Percentiles rank a stretch among this genome's conserved stretches.
phyloP scores from a whole-genome alignment of 805 yeast species.

The Zygosaccharomyces bisporus region DNA sequence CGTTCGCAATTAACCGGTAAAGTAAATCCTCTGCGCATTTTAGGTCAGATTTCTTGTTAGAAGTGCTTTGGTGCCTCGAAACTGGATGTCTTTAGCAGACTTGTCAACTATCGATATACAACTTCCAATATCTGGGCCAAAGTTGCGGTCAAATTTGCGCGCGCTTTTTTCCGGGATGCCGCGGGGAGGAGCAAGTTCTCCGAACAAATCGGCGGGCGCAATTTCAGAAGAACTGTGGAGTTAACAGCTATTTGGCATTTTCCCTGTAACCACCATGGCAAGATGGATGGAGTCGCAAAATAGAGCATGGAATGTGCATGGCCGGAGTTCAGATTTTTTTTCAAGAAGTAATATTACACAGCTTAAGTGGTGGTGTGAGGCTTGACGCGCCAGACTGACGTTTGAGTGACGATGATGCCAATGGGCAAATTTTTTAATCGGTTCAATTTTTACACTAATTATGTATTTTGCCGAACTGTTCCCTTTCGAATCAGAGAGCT shows the following conservation, averaged over 20 bases:
- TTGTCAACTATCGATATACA: neutral
- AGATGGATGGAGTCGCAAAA: neutral
- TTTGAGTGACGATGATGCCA: neutral
- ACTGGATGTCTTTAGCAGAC: neutral
- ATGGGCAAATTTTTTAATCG: neutral
- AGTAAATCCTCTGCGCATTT: neutral
- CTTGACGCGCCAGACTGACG: neutral
- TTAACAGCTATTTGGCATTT: neutral
- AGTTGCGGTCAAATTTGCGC: conserved; percentile 3
- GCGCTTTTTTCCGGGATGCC: conserved; percentile 3
- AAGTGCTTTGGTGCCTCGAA: neutral
- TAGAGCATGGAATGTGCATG: neutral
- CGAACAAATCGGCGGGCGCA: neutral
- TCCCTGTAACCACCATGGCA: neutral
- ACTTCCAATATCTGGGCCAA: conserved; percentile 1
- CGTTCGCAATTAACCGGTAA: conserved; percentile 6
- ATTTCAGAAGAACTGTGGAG: neutral
- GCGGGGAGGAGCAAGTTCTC: neutral
- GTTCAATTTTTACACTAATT: neutral
- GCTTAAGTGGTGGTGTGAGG: neutral
- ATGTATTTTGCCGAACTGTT: neutral
- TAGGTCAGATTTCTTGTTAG: neutral
- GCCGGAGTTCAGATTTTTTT: neutral
- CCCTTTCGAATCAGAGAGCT: too few species aligned
- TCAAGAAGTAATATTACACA: neutral